Base-by-base conservation (phyloP, 176 grass and related monocot genomes). In the Rhynchospora breviuscula region DNA sequence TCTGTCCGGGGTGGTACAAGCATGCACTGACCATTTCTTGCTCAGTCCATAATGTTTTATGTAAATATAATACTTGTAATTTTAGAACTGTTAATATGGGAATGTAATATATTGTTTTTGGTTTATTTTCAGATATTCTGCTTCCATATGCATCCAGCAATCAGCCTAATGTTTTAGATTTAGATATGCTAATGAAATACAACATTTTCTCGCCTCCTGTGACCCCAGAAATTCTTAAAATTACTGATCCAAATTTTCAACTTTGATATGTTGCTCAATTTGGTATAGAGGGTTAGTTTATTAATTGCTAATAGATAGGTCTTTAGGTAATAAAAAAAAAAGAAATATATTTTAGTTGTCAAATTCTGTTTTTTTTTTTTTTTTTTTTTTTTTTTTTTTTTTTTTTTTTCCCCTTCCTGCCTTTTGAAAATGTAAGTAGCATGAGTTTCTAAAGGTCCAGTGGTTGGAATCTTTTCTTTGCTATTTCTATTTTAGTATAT, bases 211-310 rank as follows among this genome's bases (percentile, higher is more conserved):
- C 79, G 13, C 53, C 17, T 12, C 44, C 57, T 22, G 61, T 21
- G 35, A 47, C 53, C 8, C 57, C 53, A 63, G 57, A 81, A 81
- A 46, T 47, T 7, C 46, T 63, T 21, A 18, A 65, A 65, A 14
- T 63, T 46, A 81, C 61, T 9, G 59, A 81, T 31, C 79, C 59
- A 46, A 81, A 81, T 26, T 81, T 81, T 33, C 59, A 49, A 81
- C 61, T 81, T 21, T 79, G 52, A 79, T 64, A 63, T 81, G 58
- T 23, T 63, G 22, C 79, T 63, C 18, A 25, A 14, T 80, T 23
- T 78, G 67, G 70, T 51, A 23, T 25, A 8, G 52, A 51, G 70
- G 44, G 23, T 18, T 49, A 74, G 46, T 25, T 73, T 74, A 8
- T 74, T 46, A 52, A 14, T 74, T 74, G 70, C 70, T 51, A 51